Base-by-base conservation (phyloP, 768 basidiomycete genomes). In the Macrolepiota dolichaula region DNA sequence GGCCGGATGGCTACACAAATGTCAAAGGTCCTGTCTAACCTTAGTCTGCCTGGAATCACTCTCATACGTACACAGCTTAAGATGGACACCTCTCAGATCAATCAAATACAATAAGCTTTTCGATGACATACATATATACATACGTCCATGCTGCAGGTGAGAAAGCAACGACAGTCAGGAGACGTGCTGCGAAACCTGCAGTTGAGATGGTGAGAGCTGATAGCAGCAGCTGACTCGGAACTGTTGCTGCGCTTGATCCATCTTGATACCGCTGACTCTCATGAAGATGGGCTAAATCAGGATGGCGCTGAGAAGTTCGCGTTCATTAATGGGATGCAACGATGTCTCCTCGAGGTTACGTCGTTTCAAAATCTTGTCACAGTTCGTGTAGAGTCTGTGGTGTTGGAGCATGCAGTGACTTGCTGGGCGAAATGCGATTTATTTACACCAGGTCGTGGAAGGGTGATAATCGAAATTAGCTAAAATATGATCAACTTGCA, bases 321-420 rank as follows among this genome's bases (percentile, higher is more conserved):
- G 29, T 25, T 32, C 55, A 56, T 47, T 56, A 29, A 46, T 56
- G 55, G 55, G 55, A 9, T 56, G 44, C 42, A 56, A 47, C 47
- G 55, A 56, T 42, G 42, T n/a, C 25, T 25, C 42, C 55, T 56
- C 55, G 44, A 56, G 55, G 55, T 17, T 32, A 7, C 19, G 42
- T 44, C 42, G 10, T 10, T 44, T 44, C 19, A 7, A 19, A 44
- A n/a, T 44, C 42, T 44, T 44, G 42, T 2, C 19, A n/a, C 19
- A 19, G 17, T 17, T 7, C 19, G 13, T 9, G 42, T 19, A 44
- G 15, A 44, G 19, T 17, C 15, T 44, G 17, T 17, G n/a, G 19
- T 17, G 42, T n/a, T 44, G n/a, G 19, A 44, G 19, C 19, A 9
- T 1, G 9, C 15, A 19, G 19, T 44, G n/a, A 19, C 6, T 32